Base-by-base conservation (phyloP, 2,329 filamentous ascomycete species). In the Talaromyces piceae region DNA sequence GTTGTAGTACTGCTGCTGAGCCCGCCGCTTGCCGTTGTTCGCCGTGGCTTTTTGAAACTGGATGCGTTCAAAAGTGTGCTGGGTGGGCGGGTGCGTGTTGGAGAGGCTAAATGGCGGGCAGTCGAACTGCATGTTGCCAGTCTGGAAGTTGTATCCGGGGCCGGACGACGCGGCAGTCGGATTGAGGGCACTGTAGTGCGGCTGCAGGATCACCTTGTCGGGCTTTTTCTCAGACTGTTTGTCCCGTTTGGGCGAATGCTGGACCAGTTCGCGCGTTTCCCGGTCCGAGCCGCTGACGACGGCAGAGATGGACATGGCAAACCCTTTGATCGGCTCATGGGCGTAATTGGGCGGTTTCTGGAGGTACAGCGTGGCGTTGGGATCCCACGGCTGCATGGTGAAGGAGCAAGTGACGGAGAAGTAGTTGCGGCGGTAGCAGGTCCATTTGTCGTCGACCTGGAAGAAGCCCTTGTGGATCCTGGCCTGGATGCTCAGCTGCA, bases 1-100 rank as follows among this genome's bases (percentile, higher is more conserved):
- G 61, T 93, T 88, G 63, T 94, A 95, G 67, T 90, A 95, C 61
- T 95, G 91, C 64, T 96, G 90, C 16, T 90, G 88, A 1, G 90
- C 90, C 51, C 91, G 78, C 58, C 91, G 79, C 67, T 95, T 95
- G 44, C 90, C 90, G 59, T 96, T 96, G 72, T 95, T 96, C 22
- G 89, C 88, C 0, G 90, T 95, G 1, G 91, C 90, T 57, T 88
- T 88, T 67, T 95, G 94, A 78, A 95, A 96, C 61, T 95, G 90
- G 47, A 95, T 93, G 9, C 91, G 83, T 64, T 95, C 90, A 64
- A 94, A 96, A 0, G 77, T 79, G 52, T 84, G 79, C n/a, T 75
- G 73, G 6, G 67, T 69, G 1, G 71, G 71, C 9, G 65, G 63
- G 31, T 69, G 61, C 41, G 67, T 57, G 26, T 69, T 65, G 7